Percentiles rank a stretch among this genome's conserved stretches.
These are phyloP conservation scores for Stephania cephalantha DNA, from an alignment of 164 flowering plant genomes.

Conservation along the genomic window DNA sequence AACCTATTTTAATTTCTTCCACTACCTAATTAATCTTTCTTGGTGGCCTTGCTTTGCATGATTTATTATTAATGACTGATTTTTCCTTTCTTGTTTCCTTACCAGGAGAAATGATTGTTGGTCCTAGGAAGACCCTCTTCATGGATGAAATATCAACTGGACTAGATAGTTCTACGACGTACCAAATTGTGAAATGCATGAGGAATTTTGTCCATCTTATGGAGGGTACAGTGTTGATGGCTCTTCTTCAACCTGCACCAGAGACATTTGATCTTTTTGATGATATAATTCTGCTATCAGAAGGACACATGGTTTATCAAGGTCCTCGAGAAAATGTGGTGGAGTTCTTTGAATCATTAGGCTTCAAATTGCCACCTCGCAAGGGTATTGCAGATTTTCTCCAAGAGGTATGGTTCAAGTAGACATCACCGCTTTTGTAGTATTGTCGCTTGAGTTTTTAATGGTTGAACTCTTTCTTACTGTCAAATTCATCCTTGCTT, in stretches of 20 bases:
- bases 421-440: not conserved
- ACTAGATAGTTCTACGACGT: conserved; percentile 95
- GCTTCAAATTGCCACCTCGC: conserved; percentile 69
- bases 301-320: conserved; percentile 73
- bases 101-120: conserved; percentile 88
- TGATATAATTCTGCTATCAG: conserved; percentile 72
- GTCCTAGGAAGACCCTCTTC: conserved; percentile 83
- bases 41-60: not conserved
- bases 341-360: conserved; percentile 76
- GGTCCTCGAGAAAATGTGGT: conserved; percentile 70
- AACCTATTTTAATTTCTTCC: not conserved
- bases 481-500: not conserved
- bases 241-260: conserved; percentile 94
- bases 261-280: conserved; percentile 93
- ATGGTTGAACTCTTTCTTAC: not conserved
- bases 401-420: conserved; percentile 61
- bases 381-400: conserved; percentile 93
- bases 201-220: conserved; percentile 76
- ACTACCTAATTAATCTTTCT: no score
- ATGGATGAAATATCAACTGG: conserved; percentile 99
- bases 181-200: conserved; percentile 73
- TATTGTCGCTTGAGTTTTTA: not conserved
- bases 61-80: not conserved
- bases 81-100: conserved; percentile 6
- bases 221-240: conserved; percentile 81